Base-by-base conservation (phyloP, 116 monocot species). In the Posidonia oceanica region DNA sequence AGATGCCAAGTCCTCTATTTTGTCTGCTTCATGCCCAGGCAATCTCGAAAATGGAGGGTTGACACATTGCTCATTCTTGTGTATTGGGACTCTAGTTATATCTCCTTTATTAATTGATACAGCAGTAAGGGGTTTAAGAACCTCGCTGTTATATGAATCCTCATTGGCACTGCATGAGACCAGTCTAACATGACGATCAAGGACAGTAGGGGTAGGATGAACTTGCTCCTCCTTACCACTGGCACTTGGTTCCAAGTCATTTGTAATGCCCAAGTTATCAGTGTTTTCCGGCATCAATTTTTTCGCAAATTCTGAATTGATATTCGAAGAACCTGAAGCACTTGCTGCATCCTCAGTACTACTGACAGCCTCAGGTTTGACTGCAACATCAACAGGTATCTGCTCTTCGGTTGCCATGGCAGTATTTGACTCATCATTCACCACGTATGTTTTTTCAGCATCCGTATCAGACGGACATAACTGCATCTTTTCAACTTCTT, bases 1-100 rank as follows among this genome's bases (percentile, higher is more conserved):
- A 68, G 72, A 69, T 64, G 75, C 68, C 37, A 79, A 75, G 48
- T 48, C 48, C 36, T 83, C 85, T 48, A 52, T 83, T 69, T 76
- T 69, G 62, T 78, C 77, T 42, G 42, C 52, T 64, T 78, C 70
- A 59, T 15, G 59, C 4, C 75, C 73, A 48, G 72, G 54, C 39
- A 75, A 18, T 52, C 68, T 52, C 21, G 51, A 63, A 11, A 15
- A 44, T 3, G 3, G 3, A 36, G 18, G 14, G 4, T 72, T 63
- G 29, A 7, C 63, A 61, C 58, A 39, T 70, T 64, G 61, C 18
- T 81, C 80, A 67, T 59, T 54, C 54, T 78, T 81, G 40, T 63
- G 39, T 14, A 37, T 17, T 44, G 52, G 38, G 60, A 67, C 61
- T 29, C 17, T 44, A 7, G 55, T 11, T 23, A 61, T 12, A 8